Base-by-base conservation (phyloP, 331 rosid species). In the Stylosanthes scabra region DNA sequence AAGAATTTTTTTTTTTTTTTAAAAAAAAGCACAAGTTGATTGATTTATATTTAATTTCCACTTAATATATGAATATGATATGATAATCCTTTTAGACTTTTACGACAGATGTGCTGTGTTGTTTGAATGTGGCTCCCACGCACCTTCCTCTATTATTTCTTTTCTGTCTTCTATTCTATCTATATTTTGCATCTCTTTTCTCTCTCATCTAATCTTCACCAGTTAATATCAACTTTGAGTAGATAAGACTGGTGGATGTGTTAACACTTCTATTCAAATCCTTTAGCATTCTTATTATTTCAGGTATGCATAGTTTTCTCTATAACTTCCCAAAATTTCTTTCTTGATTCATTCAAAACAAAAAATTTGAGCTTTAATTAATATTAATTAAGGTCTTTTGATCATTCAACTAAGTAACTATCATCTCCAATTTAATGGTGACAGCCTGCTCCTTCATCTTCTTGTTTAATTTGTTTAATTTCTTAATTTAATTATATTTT, bases 191-290 rank as follows among this genome's bases (percentile, higher is more conserved):
- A 31, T 31, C 47, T 66, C 63, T 52, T 63, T 37, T 70, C 20
- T 71, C 69, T 69, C 55, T 61, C 75, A 82, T 83, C 80, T 74
- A 77, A 63, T 78, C 87, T 78, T 84, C 61, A 55, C 83, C 84
- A 74, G 78, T 83, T 85, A 78, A 80, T 9, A 7, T 80, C 68
- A 68, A 34, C 88, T 72, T 68, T 68, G 78, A 83, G 84, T 75
- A 67, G 87, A 83, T 82, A 90, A 90, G 95, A 82, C 88, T 82
- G 75, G 83, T 74, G 66, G 84, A 45, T 79, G 84, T 60, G 76
- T 74, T 78, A 14, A 64, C 86, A 69, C 64, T 45, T 63, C 75
- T 71, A 16, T 37, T 65, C 28, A 51, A 62, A 20, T 1, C 34
- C 1, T 68, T 54, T 58, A 82, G 80, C 67, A n/a, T 88, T 83